Percentiles rank a stretch among this genome's conserved stretches.
Conservation (phyloP, 345 rosid genomes). For the Passiflora organensis region DNA sequence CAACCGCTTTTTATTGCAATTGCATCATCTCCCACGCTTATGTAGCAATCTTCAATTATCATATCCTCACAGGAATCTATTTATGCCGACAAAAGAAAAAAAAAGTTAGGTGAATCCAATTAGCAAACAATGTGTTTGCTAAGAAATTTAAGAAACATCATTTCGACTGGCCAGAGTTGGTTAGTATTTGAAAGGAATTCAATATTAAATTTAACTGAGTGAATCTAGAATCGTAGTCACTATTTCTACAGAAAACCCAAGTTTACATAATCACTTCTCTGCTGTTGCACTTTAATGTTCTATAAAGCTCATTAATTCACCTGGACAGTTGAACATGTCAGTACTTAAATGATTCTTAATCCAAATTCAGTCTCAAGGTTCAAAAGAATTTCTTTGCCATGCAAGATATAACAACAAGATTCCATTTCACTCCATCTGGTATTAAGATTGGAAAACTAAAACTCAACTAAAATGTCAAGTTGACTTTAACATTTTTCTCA, state of each 20-base stretch:
- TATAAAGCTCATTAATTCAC: too few species aligned
- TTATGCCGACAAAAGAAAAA: slow-evolving; percentile 5
- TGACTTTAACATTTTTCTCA: too few species aligned
- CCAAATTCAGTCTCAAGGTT: background rate
- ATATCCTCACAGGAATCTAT: slow-evolving; percentile 93
- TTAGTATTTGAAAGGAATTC: too few species aligned
- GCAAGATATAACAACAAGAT: background rate
- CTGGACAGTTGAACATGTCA: background rate
- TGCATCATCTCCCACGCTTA: slow-evolving; percentile 94
- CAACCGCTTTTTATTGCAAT: slow-evolving; percentile 97
- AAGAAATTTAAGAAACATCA: slow-evolving; percentile 5
- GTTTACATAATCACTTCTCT: too few species aligned
- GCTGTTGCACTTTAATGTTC: too few species aligned
- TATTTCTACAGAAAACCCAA: too few species aligned
- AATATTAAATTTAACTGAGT: too few species aligned
- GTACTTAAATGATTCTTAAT: background rate
- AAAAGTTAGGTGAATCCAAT: background rate
- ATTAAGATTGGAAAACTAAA: too few species aligned
- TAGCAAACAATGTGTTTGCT: slow-evolving; percentile 1
- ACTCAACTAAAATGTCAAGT: too few species aligned
- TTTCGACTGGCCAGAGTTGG: background rate
- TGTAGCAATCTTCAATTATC: slow-evolving; percentile 92
- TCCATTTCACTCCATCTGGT: background rate
- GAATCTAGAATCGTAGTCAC: too few species aligned
- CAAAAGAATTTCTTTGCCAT: background rate